These are phyloP conservation scores for Tolypocladium album DNA, from an alignment of 2,329 filamentous ascomycete species.

Conservation along the genomic window DNA sequence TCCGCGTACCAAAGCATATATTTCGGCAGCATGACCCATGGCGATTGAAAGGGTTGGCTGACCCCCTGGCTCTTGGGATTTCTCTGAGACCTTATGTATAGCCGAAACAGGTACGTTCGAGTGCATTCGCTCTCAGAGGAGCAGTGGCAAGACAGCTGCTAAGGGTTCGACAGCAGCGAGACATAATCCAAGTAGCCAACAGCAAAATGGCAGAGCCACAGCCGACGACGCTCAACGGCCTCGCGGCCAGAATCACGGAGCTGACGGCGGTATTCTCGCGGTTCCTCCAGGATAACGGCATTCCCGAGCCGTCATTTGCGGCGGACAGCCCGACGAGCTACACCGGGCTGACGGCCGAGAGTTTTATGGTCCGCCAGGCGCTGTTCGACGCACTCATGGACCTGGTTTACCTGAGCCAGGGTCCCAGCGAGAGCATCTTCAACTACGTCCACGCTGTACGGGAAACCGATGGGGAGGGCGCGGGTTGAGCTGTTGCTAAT, in stretches of 20 bases:
- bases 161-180: background rate
- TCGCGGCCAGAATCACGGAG: conserved; percentile 33
- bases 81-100: background rate
- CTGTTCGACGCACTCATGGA: conserved; percentile 34
- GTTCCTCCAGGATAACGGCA: conserved; percentile 29
- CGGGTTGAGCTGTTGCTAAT: background rate
- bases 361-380: conserved; percentile 30
- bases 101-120: background rate
- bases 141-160: background rate
- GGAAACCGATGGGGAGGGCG: background rate
- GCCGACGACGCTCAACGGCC: conserved; percentile 24
- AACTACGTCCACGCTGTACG: conserved; percentile 29
- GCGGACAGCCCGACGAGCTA: conserved; percentile 32
- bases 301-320: conserved; percentile 29
- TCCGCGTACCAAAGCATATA: background rate
- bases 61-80: no score
- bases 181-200: background rate
- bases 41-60: no score
- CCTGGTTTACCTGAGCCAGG: conserved; percentile 33
- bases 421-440: conserved; percentile 38
- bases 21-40: background rate
- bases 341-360: conserved; percentile 26
- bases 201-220: background rate
- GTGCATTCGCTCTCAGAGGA: background rate
- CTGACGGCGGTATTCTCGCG: conserved; percentile 29